Base-by-base conservation (phyloP, 2,329 filamentous ascomycete species). In the Alternaria gansuensis region DNA sequence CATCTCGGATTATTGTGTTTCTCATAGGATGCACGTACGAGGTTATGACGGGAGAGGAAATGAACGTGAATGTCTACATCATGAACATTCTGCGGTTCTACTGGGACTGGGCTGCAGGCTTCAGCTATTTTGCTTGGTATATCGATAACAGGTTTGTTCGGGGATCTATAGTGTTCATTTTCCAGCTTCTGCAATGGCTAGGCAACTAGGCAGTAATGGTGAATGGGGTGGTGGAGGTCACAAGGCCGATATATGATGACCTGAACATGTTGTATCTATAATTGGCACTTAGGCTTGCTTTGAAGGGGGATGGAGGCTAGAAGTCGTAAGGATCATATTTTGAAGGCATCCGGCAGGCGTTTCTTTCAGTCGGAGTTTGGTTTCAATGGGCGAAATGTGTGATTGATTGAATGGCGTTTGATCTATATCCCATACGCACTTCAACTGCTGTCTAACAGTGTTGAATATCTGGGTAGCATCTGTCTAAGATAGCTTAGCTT, bases 311-410 rank as follows among this genome's bases (percentile, higher is more conserved):
- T 4, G 1, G 13, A 8, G 13, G 13, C 13, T 13, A 2, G n/a
- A 45, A 4, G n/a, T 8, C 3, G 14, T 8, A 17, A 23, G 7
- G 2, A 11, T 4, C 0, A 26, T 34, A 5, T 1, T 7, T 7
- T 34, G 1, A 3, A 34, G 10, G 4, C 7, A 3, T 34, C 0
- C 3, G 29, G 6, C 2, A 3, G 17, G 14, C 13, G 21, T 17
- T 48, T 2, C 8, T 24, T 21, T 36, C 23, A 14, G 2, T 24
- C 3, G 1, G 3, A 2, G 8, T 48, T n/a, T 48, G 31, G 31
- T 21, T 7, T 13, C 44, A 48, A 36, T 0, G 3, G 13, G 8
- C 3, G 21, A 2, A 13, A 24, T 9, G 5, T 48, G 44, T 36
- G 21, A 48, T 24, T 11, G 5, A 23, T 5, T 24, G 2, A n/a